These are phyloP conservation scores for Haberlea rhodopensis DNA, from an alignment of 257 asterid species.

Conservation along the genomic window DNA sequence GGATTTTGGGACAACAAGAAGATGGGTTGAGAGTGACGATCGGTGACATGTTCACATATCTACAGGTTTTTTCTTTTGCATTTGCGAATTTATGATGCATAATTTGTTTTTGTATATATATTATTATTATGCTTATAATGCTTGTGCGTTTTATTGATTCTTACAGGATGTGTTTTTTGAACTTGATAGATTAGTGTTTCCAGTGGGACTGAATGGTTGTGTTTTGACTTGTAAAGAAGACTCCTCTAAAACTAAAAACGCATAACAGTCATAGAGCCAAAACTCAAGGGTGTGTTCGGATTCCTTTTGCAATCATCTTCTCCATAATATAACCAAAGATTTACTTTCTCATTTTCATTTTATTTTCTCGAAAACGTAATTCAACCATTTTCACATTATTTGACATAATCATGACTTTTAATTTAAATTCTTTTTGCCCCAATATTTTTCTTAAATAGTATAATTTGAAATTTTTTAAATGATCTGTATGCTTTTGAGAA, in stretches of 20 bases:
- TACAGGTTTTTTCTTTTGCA: slow-evolving; percentile 42
- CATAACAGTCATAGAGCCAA: neutral
- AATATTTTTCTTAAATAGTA: too few relatives aligned
- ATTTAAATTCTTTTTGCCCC: neutral
- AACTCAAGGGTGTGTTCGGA: too few relatives aligned
- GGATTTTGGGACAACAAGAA: slow-evolving; percentile 58
- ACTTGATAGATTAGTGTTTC: neutral
- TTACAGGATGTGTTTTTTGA: slow-evolving; percentile 1
- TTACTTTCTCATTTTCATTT: too few relatives aligned
- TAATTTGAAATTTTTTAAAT: too few relatives aligned
- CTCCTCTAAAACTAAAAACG: neutral
- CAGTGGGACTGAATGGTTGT: slow-evolving; percentile 11
- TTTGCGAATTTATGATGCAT: neutral
- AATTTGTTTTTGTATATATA: neutral
- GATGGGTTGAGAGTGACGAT: slow-evolving; percentile 50
- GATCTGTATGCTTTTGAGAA: neutral
- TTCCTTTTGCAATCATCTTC: neutral
- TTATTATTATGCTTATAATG: neutral
- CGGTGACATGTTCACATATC: slow-evolving; percentile 48
- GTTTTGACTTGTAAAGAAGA: neutral
- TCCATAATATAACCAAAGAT: neutral
- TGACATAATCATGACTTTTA: too few relatives aligned
- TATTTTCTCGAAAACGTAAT: too few relatives aligned
- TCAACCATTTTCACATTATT: too few relatives aligned
- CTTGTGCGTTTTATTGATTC: neutral